phyloP scores from a whole-genome alignment of 371 early-diverging fungal genomes.

The Basidiobolus meristosporus region DNA sequence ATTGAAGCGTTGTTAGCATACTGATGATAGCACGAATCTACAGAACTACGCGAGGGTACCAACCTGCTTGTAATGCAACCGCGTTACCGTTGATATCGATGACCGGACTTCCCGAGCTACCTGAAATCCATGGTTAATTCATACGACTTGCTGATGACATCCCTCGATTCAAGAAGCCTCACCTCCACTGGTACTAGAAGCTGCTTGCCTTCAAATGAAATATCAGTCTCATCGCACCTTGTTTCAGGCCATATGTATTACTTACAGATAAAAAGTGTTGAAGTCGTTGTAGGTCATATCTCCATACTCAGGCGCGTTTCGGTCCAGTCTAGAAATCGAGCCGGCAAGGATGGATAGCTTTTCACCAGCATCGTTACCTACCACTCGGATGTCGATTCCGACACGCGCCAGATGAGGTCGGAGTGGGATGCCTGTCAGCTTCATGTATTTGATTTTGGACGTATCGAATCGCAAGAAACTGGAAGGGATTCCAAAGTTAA shows the following conservation, averaged over 20 bases:
- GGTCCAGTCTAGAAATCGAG: slow-evolving; percentile 52
- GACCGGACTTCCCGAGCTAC: slow-evolving; percentile 73
- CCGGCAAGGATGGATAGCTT: slow-evolving; percentile 62
- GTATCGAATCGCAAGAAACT: slow-evolving; percentile 76
- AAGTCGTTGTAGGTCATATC: slow-evolving; percentile 43
- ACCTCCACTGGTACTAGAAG: slow-evolving; percentile 63
- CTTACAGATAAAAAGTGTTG: slow-evolving; percentile 7
- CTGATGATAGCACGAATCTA: no score
- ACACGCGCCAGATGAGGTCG: slow-evolving; percentile 52
- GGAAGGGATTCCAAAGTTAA: no score
- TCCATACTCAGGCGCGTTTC: slow-evolving; percentile 52
- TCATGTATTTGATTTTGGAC: slow-evolving; percentile 46
- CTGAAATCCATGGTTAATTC: neutral
- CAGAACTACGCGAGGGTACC: no score
- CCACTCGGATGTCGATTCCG: slow-evolving; percentile 63
- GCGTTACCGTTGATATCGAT: slow-evolving; percentile 85
- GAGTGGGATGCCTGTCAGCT: slow-evolving; percentile 37
- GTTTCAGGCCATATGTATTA: neutral
- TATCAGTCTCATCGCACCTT: neutral
- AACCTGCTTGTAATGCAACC: slow-evolving; percentile 80
- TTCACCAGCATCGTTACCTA: slow-evolving; percentile 71
- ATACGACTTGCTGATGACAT: neutral
- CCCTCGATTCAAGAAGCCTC: slow-evolving; percentile 5
- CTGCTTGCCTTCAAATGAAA: slow-evolving; percentile 24
- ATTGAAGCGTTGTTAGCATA: no score